Conservation (phyloP, 2,329 filamentous ascomycete species). For the Talaromyces piceae region DNA sequence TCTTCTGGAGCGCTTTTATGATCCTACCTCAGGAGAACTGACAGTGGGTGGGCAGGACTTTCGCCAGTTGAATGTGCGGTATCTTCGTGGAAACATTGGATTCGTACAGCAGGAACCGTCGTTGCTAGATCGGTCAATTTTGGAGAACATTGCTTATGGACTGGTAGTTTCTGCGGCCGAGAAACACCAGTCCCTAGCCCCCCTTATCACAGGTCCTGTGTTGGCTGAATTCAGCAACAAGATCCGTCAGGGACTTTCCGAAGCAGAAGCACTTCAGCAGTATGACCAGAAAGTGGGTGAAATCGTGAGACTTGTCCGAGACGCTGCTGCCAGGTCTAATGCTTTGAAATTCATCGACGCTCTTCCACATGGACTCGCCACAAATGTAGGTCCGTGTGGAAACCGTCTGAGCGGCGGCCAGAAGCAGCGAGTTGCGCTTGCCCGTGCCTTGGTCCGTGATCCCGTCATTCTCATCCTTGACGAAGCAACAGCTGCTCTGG, state of each 20-base stretch:
- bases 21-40: constrained; percentile 25
- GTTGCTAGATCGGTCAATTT: constrained; percentile 44
- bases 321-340: constrained; percentile 22
- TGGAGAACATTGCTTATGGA: constrained; percentile 49
- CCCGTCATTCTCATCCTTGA: constrained; percentile 89
- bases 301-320: constrained; percentile 21
- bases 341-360: constrained; percentile 22
- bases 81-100: constrained; percentile 28
- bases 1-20: constrained; percentile 32
- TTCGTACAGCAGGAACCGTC: constrained; percentile 47
- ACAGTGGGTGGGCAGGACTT: constrained; percentile 24
- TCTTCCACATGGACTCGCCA: constrained; percentile 82
- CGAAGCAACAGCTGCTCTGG: constrained; percentile 87
- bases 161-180: constrained; percentile 32
- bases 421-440: constrained; percentile 94
- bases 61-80: constrained; percentile 26
- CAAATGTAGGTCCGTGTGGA: constrained; percentile 85
- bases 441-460: constrained; percentile 79
- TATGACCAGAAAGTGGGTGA: constrained; percentile 20
- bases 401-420: constrained; percentile 90
- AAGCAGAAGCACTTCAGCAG: constrained; percentile 17
- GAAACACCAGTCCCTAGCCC: constrained; percentile 18
- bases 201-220: constrained; percentile 19
- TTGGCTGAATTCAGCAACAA: constrained; percentile 20
- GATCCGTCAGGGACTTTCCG: constrained; percentile 18